These are phyloP conservation scores for Davidsoniella australis DNA, from an alignment of 2,329 filamentous ascomycete species.

Conservation along the genomic window DNA sequence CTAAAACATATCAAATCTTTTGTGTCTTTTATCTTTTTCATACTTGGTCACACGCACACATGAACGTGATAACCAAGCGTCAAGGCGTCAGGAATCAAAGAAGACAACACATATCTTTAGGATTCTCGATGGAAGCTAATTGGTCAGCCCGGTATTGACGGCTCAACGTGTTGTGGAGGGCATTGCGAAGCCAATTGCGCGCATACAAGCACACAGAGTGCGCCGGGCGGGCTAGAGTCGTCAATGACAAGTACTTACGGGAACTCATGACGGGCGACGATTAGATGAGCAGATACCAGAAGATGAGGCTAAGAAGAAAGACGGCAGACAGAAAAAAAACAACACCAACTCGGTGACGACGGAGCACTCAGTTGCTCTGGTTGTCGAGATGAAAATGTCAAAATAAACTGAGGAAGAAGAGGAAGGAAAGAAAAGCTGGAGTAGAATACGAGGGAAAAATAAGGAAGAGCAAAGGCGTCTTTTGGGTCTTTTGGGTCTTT, in stretches of 20 bases:
- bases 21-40: no score
- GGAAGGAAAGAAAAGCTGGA: slow-evolving; percentile 3
- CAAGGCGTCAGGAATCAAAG: no score
- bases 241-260: slow-evolving; percentile 25
- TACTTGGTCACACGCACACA: no score
- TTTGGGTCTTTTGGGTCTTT: slow-evolving; percentile 14
- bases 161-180: background rate
- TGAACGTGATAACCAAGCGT: no score
- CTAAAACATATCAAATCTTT: no score
- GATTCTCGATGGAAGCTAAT: no score
- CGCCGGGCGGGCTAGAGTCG: background rate
- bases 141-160: no score
- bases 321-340: slow-evolving; percentile 19
- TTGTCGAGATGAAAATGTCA: slow-evolving; percentile 12
- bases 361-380: slow-evolving; percentile 12
- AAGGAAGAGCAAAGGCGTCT: slow-evolving; percentile 20
- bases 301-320: slow-evolving; percentile 20
- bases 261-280: slow-evolving; percentile 33
- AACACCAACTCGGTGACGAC: slow-evolving; percentile 10
- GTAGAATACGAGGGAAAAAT: background rate
- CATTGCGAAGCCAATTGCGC: background rate
- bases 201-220: background rate
- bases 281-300: slow-evolving; percentile 15
- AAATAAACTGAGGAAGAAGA: slow-evolving; percentile 10
- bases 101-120: no score